A percentile compares a stretch with the other conserved stretches of the same genome.
Conservation (phyloP, 2,329 filamentous ascomycete genomes). For the Fusarium caatingaense region DNA sequence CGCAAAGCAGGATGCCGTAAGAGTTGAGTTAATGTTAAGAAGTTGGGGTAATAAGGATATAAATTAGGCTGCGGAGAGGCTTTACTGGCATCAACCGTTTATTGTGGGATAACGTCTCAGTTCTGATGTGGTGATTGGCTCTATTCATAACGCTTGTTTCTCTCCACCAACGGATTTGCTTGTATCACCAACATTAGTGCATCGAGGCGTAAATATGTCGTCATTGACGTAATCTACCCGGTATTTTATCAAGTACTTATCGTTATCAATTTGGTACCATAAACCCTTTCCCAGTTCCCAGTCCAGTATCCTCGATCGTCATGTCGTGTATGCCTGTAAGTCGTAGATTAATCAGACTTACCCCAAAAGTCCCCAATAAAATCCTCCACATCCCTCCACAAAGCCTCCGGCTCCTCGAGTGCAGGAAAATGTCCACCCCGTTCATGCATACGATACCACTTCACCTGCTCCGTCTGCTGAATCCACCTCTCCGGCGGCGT, state of each 20-base stretch:
- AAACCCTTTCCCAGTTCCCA: background rate
- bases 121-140: background rate
- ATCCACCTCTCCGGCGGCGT: conserved; percentile 22
- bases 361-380: conserved; percentile 23
- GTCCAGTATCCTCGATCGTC: too few relatives aligned
- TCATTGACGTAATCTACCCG: background rate
- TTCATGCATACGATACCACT: conserved; percentile 24
- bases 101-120: background rate
- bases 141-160: background rate
- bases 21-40: background rate
- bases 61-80: background rate
- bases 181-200: background rate
- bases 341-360: background rate
- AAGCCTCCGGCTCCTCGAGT: conserved; percentile 23
- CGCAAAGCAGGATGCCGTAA: too few relatives aligned
- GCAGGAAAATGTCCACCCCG: conserved; percentile 36
- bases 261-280: background rate
- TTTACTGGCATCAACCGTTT: background rate
- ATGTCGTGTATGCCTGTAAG: too few relatives aligned
- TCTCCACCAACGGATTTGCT: too few relatives aligned
- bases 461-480: conserved; percentile 8
- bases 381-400: conserved; percentile 31
- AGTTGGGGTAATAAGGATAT: background rate
- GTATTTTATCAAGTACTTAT: background rate
- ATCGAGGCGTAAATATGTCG: background rate